These are phyloP conservation scores for Pleochaeta shiraiana DNA, from an alignment of 2,329 filamentous ascomycete genomes.

Conservation along the genomic window DNA sequence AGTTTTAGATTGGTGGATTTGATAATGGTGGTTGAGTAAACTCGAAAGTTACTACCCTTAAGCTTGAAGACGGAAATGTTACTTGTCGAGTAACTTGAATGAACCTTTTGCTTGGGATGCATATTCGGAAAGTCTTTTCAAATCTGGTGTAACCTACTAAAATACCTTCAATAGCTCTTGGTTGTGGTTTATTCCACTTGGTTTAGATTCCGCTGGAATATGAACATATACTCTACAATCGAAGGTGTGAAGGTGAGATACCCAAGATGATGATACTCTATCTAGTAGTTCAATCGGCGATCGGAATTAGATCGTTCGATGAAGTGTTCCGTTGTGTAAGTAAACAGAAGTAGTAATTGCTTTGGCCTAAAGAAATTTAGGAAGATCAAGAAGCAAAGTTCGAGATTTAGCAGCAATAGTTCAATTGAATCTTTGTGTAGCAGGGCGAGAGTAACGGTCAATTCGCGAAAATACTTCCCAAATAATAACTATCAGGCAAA, in stretches of 20 bases:
- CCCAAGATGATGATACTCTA: background rate
- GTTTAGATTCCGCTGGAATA: background rate
- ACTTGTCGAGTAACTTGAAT: constrained; percentile 3
- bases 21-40: background rate
- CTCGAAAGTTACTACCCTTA: background rate
- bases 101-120: background rate
- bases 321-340: background rate
- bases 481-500: no score
- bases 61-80: background rate
- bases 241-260: background rate
- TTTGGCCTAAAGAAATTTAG: constrained; percentile 2
- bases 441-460: no score
- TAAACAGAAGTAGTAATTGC: background rate
- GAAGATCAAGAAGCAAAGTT: background rate
- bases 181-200: background rate
- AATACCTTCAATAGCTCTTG: background rate
- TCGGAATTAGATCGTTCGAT: background rate
- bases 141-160: background rate
- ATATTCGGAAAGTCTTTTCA: background rate
- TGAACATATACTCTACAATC: background rate
- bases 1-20: no score
- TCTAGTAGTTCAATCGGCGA: background rate
- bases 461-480: no score
- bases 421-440: background rate
- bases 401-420: constrained; percentile 1